Percentiles rank a stretch among this genome's conserved stretches.
phyloP scores from a whole-genome alignment of 495 filamentous ascomycete species.

The Penicillium cosmopolitanum region DNA sequence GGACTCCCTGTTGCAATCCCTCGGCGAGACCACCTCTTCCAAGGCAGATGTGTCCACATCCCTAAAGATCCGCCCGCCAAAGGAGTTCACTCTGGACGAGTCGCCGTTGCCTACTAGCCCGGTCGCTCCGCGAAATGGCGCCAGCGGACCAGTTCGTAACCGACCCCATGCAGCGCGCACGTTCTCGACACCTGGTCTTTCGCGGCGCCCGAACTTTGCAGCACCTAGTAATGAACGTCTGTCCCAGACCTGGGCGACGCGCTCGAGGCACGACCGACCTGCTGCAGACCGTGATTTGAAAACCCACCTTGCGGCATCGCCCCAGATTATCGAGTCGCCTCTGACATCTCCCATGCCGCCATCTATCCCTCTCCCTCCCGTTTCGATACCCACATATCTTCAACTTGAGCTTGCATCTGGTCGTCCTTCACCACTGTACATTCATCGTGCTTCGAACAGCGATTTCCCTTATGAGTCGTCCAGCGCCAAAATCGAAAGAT shows the following conservation, averaged over 20 bases:
- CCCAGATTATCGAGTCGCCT: constrained; percentile 39
- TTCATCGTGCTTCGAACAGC: constrained; percentile 69
- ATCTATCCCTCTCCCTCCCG: constrained; percentile 77
- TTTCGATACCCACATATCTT: constrained; percentile 85
- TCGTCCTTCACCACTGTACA: constrained; percentile 83
- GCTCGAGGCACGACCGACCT: constrained; percentile 38
- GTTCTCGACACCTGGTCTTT: constrained; percentile 40
- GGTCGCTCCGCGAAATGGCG: constrained; percentile 10
- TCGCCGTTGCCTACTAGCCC: constrained; percentile 27
- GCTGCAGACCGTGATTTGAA: constrained; percentile 47
- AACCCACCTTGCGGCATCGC: constrained; percentile 31
- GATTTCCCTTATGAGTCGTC: constrained; percentile 94
- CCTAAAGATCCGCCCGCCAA: constrained; percentile 28
- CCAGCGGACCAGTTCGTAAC: constrained; percentile 25
- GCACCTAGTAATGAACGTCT: constrained; percentile 38
- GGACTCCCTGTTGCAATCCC: constrained; percentile 21
- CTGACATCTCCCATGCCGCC: constrained; percentile 68
- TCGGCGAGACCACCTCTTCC: constrained; percentile 19
- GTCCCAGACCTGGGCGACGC: constrained; percentile 43
- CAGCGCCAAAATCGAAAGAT: constrained; percentile 89
- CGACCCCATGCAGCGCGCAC: constrained; percentile 40
- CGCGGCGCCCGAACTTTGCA: constrained; percentile 26
- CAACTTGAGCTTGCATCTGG: constrained; percentile 85
- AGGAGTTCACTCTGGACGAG: constrained; percentile 33
- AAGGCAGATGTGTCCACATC: constrained; percentile 19